Conservation (phyloP, 805 yeast genomes). For the Candida sithepensis region DNA sequence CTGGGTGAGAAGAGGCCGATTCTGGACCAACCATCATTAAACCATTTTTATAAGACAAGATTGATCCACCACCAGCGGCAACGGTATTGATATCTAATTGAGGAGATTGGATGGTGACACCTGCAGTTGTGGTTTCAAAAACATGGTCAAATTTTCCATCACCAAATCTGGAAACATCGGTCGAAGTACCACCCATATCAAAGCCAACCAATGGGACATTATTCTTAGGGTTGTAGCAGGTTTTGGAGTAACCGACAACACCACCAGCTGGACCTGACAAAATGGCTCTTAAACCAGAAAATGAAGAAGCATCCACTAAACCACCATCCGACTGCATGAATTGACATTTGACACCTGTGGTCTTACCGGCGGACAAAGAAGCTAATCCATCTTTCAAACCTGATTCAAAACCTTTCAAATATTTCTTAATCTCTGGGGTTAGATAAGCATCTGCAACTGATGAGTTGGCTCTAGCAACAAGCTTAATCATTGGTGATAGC, state of each 20-base stretch:
- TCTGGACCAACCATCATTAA: slow-evolving; percentile 82
- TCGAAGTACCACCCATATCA: slow-evolving; percentile 91
- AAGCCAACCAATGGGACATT: slow-evolving; percentile 69
- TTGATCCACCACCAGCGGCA: slow-evolving; percentile 84
- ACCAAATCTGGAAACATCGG: slow-evolving; percentile 75
- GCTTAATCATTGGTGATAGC: slow-evolving; percentile 76
- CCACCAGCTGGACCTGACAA: slow-evolving; percentile 98
- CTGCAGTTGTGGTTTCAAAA: slow-evolving; percentile 81
- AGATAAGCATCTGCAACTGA: slow-evolving; percentile 79
- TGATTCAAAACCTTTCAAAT: slow-evolving; percentile 54
- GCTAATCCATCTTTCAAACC: slow-evolving; percentile 56
- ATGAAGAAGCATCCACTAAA: slow-evolving; percentile 73
- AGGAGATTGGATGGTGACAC: slow-evolving; percentile 79
- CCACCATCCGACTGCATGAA: slow-evolving; percentile 99
- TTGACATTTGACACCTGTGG: slow-evolving; percentile 52
- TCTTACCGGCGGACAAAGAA: slow-evolving; percentile 28
- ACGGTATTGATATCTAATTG: slow-evolving; percentile 79
- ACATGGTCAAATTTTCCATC: slow-evolving; percentile 69
- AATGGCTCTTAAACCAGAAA: slow-evolving; percentile 85
- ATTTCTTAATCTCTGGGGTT: slow-evolving; percentile 72
- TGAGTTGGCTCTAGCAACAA: slow-evolving; percentile 72
- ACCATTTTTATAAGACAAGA: slow-evolving; percentile 64
- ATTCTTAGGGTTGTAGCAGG: slow-evolving; percentile 61
- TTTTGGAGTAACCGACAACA: slow-evolving; percentile 86
- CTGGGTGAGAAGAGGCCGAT: slow-evolving; percentile 85